Base-by-base conservation (phyloP, 768 basidiomycete genomes). In the Tricholoma hemisulphureum region DNA sequence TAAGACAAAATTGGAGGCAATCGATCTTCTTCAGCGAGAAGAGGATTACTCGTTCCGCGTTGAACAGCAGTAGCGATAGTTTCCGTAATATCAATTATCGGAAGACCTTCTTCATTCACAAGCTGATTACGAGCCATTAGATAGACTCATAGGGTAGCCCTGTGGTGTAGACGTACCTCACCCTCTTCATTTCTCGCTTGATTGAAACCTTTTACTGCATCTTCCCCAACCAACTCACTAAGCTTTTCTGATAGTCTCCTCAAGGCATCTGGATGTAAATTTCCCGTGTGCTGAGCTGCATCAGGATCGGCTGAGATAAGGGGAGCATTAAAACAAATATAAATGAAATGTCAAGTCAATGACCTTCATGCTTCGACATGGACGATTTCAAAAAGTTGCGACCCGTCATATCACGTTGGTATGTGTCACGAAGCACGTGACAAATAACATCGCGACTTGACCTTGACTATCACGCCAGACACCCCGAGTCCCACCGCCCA, bases 1-100 rank as follows among this genome's bases (percentile, higher is more conserved):
- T 89, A 72, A 13, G 72, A 66, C 34, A 78, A 70, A 24, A 85
- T 61, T 0, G 82, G 79, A 29, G 83, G 67, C 9, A 85, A 68
- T 37, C 78, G 75, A 23, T 78, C 70, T 24, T 84, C 81, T 21
- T 78, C 74, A 34, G 67, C 53, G 18, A 69, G 53, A n/a, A 63
- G 45, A 7, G 65, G 53, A 28, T 65, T 43, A 9, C 63, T 54
- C 1, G 63, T 51, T 20, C 53, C 53, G n/a, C 52, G 28, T 13
- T 62, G 61, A 37, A 63, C 61, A 24, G 57, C 52, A 26, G 65
- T 71, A 20, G 71, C 51, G 4, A 80, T 64, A 39, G 83, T 84
- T 65, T 93, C 91, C 28, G 79, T 80, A 56, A 93, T 86, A 34
- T 93, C 91, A 58, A 91, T 77, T 60, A 93, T 87, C 10, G 90